Conservation (phyloP, 2,329 filamentous ascomycete species). For the Truncatella angustata region DNA sequence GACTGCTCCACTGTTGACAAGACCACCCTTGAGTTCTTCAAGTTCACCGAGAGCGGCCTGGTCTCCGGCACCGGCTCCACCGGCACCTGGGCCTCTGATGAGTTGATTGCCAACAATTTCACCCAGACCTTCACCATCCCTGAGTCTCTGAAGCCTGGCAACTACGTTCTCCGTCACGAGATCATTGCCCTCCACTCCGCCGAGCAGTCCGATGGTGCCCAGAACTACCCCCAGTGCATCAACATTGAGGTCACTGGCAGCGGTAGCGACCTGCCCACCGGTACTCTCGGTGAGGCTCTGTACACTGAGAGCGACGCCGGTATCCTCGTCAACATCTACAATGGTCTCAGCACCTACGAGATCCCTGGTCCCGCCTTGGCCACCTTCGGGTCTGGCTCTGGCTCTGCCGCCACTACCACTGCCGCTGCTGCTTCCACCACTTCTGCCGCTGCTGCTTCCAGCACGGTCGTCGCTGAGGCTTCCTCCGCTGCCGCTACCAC, state of each 20-base stretch:
- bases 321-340: constrained; percentile 55
- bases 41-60: constrained; percentile 25
- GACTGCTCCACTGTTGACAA: constrained; percentile 29
- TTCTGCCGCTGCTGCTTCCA: constrained; percentile 3
- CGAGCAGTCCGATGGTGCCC: constrained; percentile 35
- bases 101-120: constrained; percentile 40
- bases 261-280: constrained; percentile 43
- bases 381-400: constrained; percentile 13
- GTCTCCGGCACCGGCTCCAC: constrained; percentile 19
- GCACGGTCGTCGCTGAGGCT: background rate
- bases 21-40: constrained; percentile 28
- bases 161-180: constrained; percentile 49
- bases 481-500: background rate
- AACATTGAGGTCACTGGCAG: constrained; percentile 54
- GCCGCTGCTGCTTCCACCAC: constrained; percentile 4
- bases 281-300: constrained; percentile 40
- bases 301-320: constrained; percentile 43
- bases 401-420: background rate
- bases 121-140: constrained; percentile 45
- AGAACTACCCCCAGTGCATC: constrained; percentile 52
- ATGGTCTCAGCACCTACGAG: constrained; percentile 15
- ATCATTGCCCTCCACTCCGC: constrained; percentile 47
- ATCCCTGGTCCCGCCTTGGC: constrained; percentile 23
- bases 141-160: constrained; percentile 40
- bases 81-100: constrained; percentile 8